Evolutionary conservation across 2,329 filamentous ascomycete species (phyloP), one percentile per base, ranked within the genome.

Genomic region (Aspergillus sojae): DNA sequence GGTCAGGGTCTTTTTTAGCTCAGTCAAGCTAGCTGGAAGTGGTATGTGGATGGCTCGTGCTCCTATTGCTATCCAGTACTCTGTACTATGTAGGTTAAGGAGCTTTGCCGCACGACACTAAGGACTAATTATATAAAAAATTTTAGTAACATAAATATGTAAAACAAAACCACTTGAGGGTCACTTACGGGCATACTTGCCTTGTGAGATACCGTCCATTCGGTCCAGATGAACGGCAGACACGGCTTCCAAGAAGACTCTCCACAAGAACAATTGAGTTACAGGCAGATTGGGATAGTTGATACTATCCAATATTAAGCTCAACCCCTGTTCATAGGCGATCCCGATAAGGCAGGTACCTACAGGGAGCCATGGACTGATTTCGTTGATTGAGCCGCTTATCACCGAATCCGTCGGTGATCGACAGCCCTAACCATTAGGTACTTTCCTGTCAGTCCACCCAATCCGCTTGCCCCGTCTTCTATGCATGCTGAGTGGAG

Each of bases 381-480:
- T 28, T 34, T 32, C 36, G 10, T 23, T 39, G 52, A 55, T 55
- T 55, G 32, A 55, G 52, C 52, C 34, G 32, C 34, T 55, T 39
- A 39, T 55, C 32, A 55, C 32, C n/a, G n/a, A 55, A 23, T 39
- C 32, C 32, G 32, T 39, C 36, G 52, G 28, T 23, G 52, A 55
- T 55, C 52, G 52, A 39, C 52, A 55, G 34, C 52, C 32, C 52
- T 55, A 55, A 55, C 12, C 34, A 19, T 55, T 55, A 55, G 34
- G 30, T 2, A 23, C 12, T 39, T 36, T 32, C 34, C 32, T 26
- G 52, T 55, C 52, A 39, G 52, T 55, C 52, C 52, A 39, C 12
- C 52, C 21, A 36, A 55, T 26, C 52, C 52, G 46, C 26, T 50
- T 30, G 52, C 52, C 52, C 30, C 30, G 21, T 54, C 30, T 54